Evolutionary conservation across 805 yeast genomes (phyloP), one percentile per base, ranked within the genome.

Genomic region (Blastobotrys americana): DNA sequence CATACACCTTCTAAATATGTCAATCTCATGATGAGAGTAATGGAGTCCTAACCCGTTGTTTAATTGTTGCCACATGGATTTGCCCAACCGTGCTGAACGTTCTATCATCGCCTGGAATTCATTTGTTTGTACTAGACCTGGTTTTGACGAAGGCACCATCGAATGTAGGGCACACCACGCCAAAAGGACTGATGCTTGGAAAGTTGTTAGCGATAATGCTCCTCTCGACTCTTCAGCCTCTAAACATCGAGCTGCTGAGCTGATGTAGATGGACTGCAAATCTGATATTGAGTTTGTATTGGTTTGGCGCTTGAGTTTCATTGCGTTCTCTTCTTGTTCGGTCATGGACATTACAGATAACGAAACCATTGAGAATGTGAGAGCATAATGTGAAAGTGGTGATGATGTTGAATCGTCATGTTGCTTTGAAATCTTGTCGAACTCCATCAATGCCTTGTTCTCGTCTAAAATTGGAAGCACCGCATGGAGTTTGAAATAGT

Each of bases 81-180:
- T 34, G 23, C 27, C 36, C 39, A 4, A 21, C 43, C 19, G 43
- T 38, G 43, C 50, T 42, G 20, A 46, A 46, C 31, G 43, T 35
- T 16, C 42, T 17, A n/a, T 37, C 22, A n/a, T 42, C 50, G 43
- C 40, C 39, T 28, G 39, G 43, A 28, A 34, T 18, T 9, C 40
- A 17, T 40, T 39, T 21, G 3, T 46, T 46, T 15, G 35, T 34
- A 23, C 39, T 15, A 10, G 50, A 44, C 43, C 46, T 42, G 41
- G 39, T 34, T 16, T 46, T 44, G 18, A 44, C 46, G 13, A 36
- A 37, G 35, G 37, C 46, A 10, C 46, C 50, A 18, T 43, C 43
- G 18, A 39, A 42, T 43, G 13, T 31, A 16, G 21, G 35, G 16
- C 9, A 33, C 34, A 31, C 44, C 44, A 9, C 39, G 28, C 39